Percentiles rank a stretch among this genome's conserved stretches.
Evolutionary conservation across 768 basidiomycete genomes (phyloP).

Genomic region (Tephrocybe rancida): DNA sequence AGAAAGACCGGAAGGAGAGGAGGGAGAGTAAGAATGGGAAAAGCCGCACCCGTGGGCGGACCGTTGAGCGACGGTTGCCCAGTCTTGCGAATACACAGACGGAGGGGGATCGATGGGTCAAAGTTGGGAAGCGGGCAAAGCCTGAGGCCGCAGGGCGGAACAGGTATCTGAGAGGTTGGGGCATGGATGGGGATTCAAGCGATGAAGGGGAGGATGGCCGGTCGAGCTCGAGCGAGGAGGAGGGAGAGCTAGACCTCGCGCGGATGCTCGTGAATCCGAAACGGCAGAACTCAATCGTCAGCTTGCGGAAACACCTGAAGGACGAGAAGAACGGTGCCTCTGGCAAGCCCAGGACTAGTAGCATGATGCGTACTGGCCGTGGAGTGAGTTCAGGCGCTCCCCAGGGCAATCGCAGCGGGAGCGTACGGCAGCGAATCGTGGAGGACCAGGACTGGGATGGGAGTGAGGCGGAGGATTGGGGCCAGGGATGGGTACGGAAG

Average conservation of each 20-base stretch:
- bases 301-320: constrained; percentile 62
- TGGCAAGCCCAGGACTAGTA: constrained; percentile 17
- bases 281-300: constrained; percentile 74
- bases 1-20: constrained; percentile 23
- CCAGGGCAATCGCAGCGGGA: constrained; percentile 7
- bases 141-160: constrained; percentile 16
- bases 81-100: constrained; percentile 60
- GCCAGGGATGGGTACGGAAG: constrained; percentile 25
- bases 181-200: constrained; percentile 24
- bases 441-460: constrained; percentile 26
- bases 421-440: constrained; percentile 15
- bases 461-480: constrained; percentile 27
- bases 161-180: constrained; percentile 34
- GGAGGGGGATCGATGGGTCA: constrained; percentile 61
- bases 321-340: constrained; percentile 12
- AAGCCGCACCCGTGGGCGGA: constrained; percentile 25
- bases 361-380: constrained; percentile 13
- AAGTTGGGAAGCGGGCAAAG: constrained; percentile 19
- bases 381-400: constrained; percentile 12
- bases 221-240: constrained; percentile 32
- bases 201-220: constrained; percentile 48
- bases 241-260: constrained; percentile 64
- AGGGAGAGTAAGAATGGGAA: constrained; percentile 12
- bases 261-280: constrained; percentile 70
- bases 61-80: constrained; percentile 44